phyloP scores from a whole-genome alignment of 139 green algal genomes.

The Coccomyxa sp. region DNA sequence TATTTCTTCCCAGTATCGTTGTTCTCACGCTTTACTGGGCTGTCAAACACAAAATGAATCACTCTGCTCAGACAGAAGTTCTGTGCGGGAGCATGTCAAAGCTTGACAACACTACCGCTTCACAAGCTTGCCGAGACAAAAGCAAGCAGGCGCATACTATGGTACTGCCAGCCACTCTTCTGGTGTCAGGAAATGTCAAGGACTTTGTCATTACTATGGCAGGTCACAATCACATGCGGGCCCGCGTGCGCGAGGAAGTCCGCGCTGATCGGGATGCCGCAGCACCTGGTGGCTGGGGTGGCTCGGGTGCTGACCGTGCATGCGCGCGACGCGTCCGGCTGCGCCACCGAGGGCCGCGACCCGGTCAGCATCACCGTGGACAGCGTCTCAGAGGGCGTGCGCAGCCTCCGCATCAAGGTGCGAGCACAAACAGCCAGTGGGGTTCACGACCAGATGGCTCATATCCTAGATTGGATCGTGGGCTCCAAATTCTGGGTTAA shows the following conservation, averaged over 20 bases:
- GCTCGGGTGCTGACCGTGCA: constrained; percentile 3
- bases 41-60: no score
- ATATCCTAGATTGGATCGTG: no score
- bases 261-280: constrained; percentile 3
- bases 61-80: neutral
- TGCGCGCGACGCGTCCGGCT: constrained; percentile 16
- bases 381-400: constrained; percentile 6
- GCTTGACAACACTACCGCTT: neutral
- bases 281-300: constrained; percentile 8
- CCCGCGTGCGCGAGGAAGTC: constrained; percentile 6
- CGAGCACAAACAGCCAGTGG: no score
- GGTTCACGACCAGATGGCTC: no score
- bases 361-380: constrained; percentile 12
- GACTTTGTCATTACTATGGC: neutral
- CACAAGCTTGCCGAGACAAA: neutral
- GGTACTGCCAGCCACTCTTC: no score
- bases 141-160: neutral
- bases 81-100: neutral
- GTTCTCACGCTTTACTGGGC: no score
- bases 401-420: neutral
- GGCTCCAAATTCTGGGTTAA: no score
- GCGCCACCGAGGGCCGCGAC: constrained; percentile 12
- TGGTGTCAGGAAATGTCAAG: neutral
- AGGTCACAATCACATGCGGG: constrained; percentile 9
- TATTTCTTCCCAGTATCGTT: no score